These are phyloP conservation scores for Clathrospora elynae DNA, from an alignment of 2,329 filamentous ascomycete species.

Conservation along the genomic window DNA sequence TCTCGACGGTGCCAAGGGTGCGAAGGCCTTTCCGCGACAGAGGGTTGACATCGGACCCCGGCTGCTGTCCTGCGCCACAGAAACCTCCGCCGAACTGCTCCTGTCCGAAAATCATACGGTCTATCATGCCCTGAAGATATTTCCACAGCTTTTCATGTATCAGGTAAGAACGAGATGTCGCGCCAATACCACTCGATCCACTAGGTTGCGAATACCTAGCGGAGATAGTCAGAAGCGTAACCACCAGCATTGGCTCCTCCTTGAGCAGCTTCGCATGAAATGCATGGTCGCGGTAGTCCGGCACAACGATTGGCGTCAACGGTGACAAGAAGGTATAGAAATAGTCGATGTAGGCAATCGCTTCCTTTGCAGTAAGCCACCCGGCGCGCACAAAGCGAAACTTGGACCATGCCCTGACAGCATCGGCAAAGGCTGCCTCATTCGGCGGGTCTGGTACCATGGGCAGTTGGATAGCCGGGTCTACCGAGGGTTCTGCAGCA, in stretches of 20 bases:
- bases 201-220: conserved; percentile 83
- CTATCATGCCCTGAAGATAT: conserved; percentile 92
- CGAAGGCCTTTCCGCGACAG: conserved; percentile 70
- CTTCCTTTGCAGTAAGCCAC: conserved; percentile 94
- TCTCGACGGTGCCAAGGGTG: conserved; percentile 92
- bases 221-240: conserved; percentile 88
- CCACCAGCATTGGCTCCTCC: conserved; percentile 89
- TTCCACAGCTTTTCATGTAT: conserved; percentile 97
- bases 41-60: conserved; percentile 68
- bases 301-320: conserved; percentile 89
- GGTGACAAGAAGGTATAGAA: conserved; percentile 93
- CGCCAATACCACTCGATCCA: conserved; percentile 68
- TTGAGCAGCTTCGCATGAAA: conserved; percentile 80
- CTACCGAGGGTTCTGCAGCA: conserved; percentile 34
- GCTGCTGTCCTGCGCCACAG: conserved; percentile 71
- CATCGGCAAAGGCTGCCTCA: conserved; percentile 59
- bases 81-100: conserved; percentile 93
- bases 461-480: conserved; percentile 39
- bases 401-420: conserved; percentile 84
- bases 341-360: conserved; percentile 92
- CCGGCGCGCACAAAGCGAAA: conserved; percentile 95
- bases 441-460: conserved; percentile 40
- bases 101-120: conserved; percentile 92
- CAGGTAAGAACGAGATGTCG: conserved; percentile 80
- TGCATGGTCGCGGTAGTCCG: conserved; percentile 82